Percentiles rank a stretch among this genome's conserved stretches.
These are phyloP conservation scores for Kalaharituber pfeilii DNA, from an alignment of 2,329 filamentous ascomycete genomes.

Conservation along the genomic window DNA sequence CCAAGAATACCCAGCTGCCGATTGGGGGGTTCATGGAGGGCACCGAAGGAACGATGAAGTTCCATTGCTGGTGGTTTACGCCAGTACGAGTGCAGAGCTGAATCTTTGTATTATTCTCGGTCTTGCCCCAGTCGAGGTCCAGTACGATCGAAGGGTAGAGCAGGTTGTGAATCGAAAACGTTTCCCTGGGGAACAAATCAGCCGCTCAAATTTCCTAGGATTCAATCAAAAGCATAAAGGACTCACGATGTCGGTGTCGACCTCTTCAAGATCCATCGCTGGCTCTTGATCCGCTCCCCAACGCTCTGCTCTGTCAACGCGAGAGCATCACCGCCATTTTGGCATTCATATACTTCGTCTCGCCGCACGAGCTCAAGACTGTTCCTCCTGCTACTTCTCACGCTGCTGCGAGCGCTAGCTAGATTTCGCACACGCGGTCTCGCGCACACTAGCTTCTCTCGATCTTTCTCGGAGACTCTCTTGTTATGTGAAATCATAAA, in stretches of 20 bases:
- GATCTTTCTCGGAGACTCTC: background rate
- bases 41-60: background rate
- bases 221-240: background rate
- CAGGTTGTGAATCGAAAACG: background rate
- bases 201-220: too few species aligned
- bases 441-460: background rate
- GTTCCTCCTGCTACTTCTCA: background rate
- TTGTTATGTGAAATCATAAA: background rate
- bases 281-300: background rate
- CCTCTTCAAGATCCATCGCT: background rate
- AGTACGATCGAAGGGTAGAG: background rate
- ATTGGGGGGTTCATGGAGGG: background rate
- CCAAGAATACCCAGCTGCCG: background rate
- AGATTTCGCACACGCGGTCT: background rate
- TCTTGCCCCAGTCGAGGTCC: background rate
- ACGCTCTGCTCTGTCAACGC: background rate
- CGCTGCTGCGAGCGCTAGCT: background rate
- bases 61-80: conserved; percentile 1
- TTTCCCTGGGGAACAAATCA: background rate
- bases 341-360: background rate
- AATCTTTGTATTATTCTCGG: background rate
- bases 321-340: background rate
- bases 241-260: background rate
- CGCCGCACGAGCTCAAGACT: background rate
- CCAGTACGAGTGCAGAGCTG: background rate